Base-by-base conservation (phyloP, 352 stramenopile genomes). In the Phytophthora aleatoria region DNA sequence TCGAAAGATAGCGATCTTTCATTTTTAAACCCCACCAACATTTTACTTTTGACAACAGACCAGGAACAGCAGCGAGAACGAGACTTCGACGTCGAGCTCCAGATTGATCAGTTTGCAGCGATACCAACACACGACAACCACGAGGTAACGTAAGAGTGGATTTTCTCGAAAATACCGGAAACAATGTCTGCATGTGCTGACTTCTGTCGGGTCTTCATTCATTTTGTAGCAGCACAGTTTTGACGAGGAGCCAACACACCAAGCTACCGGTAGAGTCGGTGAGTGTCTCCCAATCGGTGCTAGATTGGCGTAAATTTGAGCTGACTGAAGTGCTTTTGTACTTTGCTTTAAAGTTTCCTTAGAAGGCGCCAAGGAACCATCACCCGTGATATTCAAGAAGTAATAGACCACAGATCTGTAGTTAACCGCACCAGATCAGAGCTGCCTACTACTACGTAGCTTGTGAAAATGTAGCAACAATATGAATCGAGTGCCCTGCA, bases 351-450 rank as follows among this genome's bases (percentile, higher is more conserved):
- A 36, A 11, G 2, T 53, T 16, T 44, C 31, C 28, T 20, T 62
- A 78, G 63, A 73, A 26, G 50, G 41, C 6, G 9, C n/a, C 16
- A 59, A 71, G 5, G 73, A 81, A 42, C 77, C 73, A n/a, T 74
- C 73, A 1, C 75, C 74, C 1, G 28, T 87, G 26, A 52, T 77
- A 44, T 79, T 83, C 59, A 77, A 70, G 42, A 87, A 87, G 54
- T 87, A 75, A 20, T 26, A 24, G 24, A 13, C 8, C 28, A 36
- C 28, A 33, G 4, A 33, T 7, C 28, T 33, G 28, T 33, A 24
- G 16, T 30, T 48, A 41, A 41, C 6, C 4, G 45, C 1, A 38
- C 20, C 27, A 51, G 27, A 51, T 51, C 45, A 15, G 41, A 41
- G 35, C 4, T 39, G 28, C 7, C 35, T 41, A 16, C 35, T 5